Evolutionary conservation across 2,329 filamentous ascomycete species (phyloP), one percentile per base, ranked within the genome.

Genomic region (Neofusicoccum umdonicola): DNA sequence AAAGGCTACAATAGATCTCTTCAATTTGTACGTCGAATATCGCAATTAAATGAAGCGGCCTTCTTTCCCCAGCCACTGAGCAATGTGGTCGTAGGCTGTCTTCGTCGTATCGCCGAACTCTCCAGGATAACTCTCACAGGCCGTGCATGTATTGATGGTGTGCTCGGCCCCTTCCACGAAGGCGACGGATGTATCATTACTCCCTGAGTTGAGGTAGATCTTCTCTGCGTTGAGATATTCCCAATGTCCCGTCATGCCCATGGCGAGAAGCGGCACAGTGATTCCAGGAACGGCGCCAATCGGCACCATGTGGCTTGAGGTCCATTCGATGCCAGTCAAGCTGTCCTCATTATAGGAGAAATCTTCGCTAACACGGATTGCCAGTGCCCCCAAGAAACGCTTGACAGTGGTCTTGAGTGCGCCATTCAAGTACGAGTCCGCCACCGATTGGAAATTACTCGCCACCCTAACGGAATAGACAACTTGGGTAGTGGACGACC

Each of bases 191-290:
- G 58, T 69, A 34, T 70, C 69, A 27, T 67, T 67, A 3, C 66
- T 67, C 2, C 48, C 62, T 8, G 68, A 60, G 19, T 66, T 65
- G 7, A 69, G 56, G n/a, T 69, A 63, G 1, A 66, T 64, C 39
- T 70, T 70, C 65, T 70, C 69, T 3, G 66, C 66, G 37, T 69
- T 69, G 35, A 70, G 51, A 19, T 68, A 69, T 56, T 70, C 69
- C 41, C 61, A 71, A 51, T 70, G 68, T 3, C 68, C 69, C 0
- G 69, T 71, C 51, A 64, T 68, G 7, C 67, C 65, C 67, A 68
- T 67, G 3, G 62, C 64, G 17, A 69, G 56, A 15, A 68, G 44
- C 0, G 68, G 69, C n/a, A 69, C 66, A 2, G 13, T 65, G 54
- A 71, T 63, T 17, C 68, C 68, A 8, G 34, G 44, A 2, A 67